Evolutionary conservation across 768 basidiomycete genomes (phyloP).

Genomic region (Coprinellus micaceus): DNA sequence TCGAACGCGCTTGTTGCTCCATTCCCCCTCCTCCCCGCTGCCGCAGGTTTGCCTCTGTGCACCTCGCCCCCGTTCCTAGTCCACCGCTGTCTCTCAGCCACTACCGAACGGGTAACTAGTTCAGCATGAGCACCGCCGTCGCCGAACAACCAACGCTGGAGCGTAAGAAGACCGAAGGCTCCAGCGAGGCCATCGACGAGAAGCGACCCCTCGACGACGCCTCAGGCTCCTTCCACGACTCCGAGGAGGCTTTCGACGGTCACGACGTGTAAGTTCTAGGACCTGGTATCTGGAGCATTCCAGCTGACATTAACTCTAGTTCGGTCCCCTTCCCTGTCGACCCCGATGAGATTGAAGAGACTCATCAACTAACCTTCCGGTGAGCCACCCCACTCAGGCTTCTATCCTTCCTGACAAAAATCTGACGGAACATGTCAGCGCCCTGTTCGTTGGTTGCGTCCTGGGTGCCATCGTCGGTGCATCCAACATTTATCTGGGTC

Average conservation of each 20-base stretch:
- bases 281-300: neutral
- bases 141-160: neutral
- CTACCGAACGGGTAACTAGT: too few relatives aligned
- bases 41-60: neutral
- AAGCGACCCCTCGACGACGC: constrained; percentile 19
- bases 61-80: neutral
- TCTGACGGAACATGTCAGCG: constrained; percentile 22
- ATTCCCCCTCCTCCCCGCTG: neutral
- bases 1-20: neutral
- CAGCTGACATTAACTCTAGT: constrained; percentile 16
- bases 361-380: constrained; percentile 50
- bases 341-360: constrained; percentile 43
- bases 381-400: constrained; percentile 7
- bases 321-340: constrained; percentile 52
- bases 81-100: neutral
- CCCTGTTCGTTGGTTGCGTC: constrained; percentile 46
- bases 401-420: neutral
- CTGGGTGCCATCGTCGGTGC: constrained; percentile 57
- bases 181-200: constrained; percentile 26
- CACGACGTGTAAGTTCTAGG: constrained; percentile 35
- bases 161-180: constrained; percentile 4
- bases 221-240: constrained; percentile 12
- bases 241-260: constrained; percentile 28
- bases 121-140: constrained; percentile 1
- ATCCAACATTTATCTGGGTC: constrained; percentile 63